These are phyloP conservation scores for Coffea eugenioides DNA, from an alignment of 257 asterid species.

Conservation along the genomic window DNA sequence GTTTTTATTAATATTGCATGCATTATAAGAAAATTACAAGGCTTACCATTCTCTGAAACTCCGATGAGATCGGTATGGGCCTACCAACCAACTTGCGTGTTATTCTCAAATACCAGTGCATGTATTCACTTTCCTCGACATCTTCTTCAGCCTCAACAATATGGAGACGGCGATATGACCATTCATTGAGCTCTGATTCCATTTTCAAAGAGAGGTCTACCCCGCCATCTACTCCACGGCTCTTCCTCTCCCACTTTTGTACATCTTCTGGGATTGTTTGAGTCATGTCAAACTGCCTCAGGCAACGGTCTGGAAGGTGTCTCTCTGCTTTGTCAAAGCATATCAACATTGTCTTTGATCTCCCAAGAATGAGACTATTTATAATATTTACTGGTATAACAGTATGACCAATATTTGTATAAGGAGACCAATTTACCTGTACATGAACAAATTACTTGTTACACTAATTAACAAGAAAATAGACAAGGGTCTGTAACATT, in stretches of 20 bases:
- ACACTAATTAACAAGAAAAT: constrained; percentile 1
- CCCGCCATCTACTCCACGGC: constrained; percentile 97
- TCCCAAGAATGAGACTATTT: constrained; percentile 78
- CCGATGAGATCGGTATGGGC: constrained; percentile 83
- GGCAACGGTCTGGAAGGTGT: constrained; percentile 95
- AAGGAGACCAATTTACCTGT: constrained; percentile 96
- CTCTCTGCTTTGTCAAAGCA: constrained; percentile 97
- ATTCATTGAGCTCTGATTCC: constrained; percentile 84
- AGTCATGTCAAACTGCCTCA: constrained; percentile 87
- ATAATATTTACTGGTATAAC: constrained; percentile 72
- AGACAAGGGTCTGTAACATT: constrained; percentile 6
- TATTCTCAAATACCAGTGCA: constrained; percentile 71
- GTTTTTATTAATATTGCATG: neutral
- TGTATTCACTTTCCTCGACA: constrained; percentile 75
- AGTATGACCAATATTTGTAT: constrained; percentile 76
- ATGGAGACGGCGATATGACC: constrained; percentile 73
- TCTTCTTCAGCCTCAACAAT: constrained; percentile 87
- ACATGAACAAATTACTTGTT: constrained; percentile 16
- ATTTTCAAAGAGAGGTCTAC: constrained; percentile 77
- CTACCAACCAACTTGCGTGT: constrained; percentile 85
- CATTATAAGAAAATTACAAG: neutral
- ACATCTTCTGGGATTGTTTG: constrained; percentile 82
- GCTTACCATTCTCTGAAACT: constrained; percentile 87
- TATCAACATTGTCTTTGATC: constrained; percentile 92
- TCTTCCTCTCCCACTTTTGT: constrained; percentile 89